Conservation (phyloP, 495 filamentous ascomycete genomes). For the Achaetomiella virescens region DNA sequence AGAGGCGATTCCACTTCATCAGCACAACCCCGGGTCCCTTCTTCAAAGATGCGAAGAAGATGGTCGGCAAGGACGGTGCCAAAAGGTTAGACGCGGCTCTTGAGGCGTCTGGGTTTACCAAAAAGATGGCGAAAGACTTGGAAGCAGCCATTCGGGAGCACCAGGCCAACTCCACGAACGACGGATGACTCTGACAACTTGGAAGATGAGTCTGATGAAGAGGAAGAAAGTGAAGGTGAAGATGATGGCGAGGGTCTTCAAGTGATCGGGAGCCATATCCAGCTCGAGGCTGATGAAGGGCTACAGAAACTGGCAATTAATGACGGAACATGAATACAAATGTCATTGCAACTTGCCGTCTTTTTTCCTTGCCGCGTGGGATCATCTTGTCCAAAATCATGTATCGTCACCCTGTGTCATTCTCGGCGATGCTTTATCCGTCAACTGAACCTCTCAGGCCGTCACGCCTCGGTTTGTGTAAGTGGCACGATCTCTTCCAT, state of each 20-base stretch:
- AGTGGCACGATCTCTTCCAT: slow-evolving; percentile 13
- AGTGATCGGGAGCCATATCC: slow-evolving; percentile 1
- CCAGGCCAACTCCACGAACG: slow-evolving; percentile 26
- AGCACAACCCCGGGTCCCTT: slow-evolving; percentile 77
- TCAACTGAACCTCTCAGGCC: background rate
- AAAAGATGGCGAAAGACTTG: slow-evolving; percentile 89
- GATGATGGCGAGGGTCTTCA: slow-evolving; percentile 24
- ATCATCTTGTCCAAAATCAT: background rate
- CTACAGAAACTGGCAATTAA: slow-evolving; percentile 23
- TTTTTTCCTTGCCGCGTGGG: background rate
- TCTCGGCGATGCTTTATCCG: too few species aligned
- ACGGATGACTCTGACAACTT: slow-evolving; percentile 18
- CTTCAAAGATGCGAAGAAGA: slow-evolving; percentile 74
- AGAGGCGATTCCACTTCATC: slow-evolving; percentile 79
- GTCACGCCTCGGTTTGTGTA: background rate
- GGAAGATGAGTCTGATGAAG: slow-evolving; percentile 54
- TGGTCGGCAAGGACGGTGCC: slow-evolving; percentile 55
- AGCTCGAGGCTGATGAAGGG: slow-evolving; percentile 4
- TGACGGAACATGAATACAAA: slow-evolving; percentile 17
- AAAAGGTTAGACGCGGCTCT: slow-evolving; percentile 79
- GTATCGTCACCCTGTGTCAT: background rate
- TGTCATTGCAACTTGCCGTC: background rate
- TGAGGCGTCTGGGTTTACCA: slow-evolving; percentile 90
- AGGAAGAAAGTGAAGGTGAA: slow-evolving; percentile 20
- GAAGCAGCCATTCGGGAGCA: slow-evolving; percentile 78